Evolutionary conservation across 2,329 filamentous ascomycete genomes (phyloP).

Genomic region (Aaosphaeria arxii): DNA sequence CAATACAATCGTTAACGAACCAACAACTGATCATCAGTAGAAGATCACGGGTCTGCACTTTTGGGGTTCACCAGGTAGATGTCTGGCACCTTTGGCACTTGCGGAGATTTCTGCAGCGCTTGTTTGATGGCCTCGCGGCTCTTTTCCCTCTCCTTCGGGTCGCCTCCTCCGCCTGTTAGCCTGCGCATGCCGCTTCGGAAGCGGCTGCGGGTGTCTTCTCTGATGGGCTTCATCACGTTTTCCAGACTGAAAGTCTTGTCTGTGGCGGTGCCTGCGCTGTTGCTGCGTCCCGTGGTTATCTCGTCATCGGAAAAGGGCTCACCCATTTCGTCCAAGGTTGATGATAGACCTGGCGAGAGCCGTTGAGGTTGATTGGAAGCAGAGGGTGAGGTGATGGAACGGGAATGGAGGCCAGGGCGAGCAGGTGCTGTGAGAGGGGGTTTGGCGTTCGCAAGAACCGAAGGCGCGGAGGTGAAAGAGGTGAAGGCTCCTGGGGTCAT

Average conservation of each 20-base stretch:
- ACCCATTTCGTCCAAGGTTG: slow-evolving; percentile 71
- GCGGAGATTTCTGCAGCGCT: slow-evolving; percentile 41
- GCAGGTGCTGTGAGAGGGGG: slow-evolving; percentile 45
- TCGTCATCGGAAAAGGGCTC: slow-evolving; percentile 80
- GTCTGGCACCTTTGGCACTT: slow-evolving; percentile 49
- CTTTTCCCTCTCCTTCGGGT: slow-evolving; percentile 39
- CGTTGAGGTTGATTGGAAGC: slow-evolving; percentile 47
- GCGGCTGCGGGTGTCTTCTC: slow-evolving; percentile 50
- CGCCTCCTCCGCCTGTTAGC: slow-evolving; percentile 56
- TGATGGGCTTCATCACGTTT: slow-evolving; percentile 59
- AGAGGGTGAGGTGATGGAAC: slow-evolving; percentile 80
- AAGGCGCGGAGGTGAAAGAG: slow-evolving; percentile 23
- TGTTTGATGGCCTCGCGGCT: slow-evolving; percentile 34
- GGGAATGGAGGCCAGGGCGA: slow-evolving; percentile 70
- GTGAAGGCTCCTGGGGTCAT: slow-evolving; percentile 59
- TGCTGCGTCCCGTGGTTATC: slow-evolving; percentile 46
- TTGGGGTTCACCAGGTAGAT: slow-evolving; percentile 40
- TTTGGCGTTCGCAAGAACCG: slow-evolving; percentile 9
- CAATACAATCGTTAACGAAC: too few relatives aligned
- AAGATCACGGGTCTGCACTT: slow-evolving; percentile 28
- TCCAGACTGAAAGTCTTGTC: slow-evolving; percentile 16
- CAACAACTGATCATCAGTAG: too few relatives aligned
- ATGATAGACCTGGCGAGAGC: slow-evolving; percentile 50
- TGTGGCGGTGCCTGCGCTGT: slow-evolving; percentile 3
- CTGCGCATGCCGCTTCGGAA: slow-evolving; percentile 58